A percentile compares a stretch with the other conserved stretches of the same genome.
Conservation (phyloP, 1,139 yeast species). For the Hansenula lynferdii region DNA sequence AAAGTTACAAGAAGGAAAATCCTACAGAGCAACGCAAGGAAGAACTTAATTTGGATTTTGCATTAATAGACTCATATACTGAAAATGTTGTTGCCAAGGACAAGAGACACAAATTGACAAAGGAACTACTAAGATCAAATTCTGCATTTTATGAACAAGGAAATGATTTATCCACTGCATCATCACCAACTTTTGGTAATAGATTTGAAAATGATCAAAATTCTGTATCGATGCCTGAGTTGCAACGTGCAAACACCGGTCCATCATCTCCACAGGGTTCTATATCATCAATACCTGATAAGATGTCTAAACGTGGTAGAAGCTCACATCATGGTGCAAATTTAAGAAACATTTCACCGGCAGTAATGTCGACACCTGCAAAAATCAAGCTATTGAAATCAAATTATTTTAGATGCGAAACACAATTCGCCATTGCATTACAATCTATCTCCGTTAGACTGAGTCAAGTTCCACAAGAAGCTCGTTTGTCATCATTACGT, state of each 20-base stretch:
- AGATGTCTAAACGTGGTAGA: slow-evolving; percentile 7
- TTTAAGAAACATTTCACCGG: slow-evolving; percentile 24
- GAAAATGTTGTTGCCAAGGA: slow-evolving; percentile 27
- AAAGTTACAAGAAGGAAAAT: slow-evolving; percentile 17
- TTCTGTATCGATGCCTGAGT: slow-evolving; percentile 32
- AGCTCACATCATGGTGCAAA: slow-evolving; percentile 23
- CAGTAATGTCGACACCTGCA: slow-evolving; percentile 38
- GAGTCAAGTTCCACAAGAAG: slow-evolving; percentile 88
- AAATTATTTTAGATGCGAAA: slow-evolving; percentile 82
- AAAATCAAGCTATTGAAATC: slow-evolving; percentile 59
- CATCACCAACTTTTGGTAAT: slow-evolving; percentile 21
- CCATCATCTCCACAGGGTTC: slow-evolving; percentile 23
- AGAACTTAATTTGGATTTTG: slow-evolving; percentile 31
- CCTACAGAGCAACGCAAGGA: slow-evolving; percentile 22
- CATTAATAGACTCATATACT: slow-evolving; percentile 42
- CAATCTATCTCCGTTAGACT: slow-evolving; percentile 83
- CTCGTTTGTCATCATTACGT: slow-evolving; percentile 78
- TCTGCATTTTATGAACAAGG: slow-evolving; percentile 18
- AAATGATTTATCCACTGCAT: slow-evolving; percentile 22
- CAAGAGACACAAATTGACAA: slow-evolving; percentile 17
- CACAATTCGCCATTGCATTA: slow-evolving; percentile 84
- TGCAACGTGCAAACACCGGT: slow-evolving; percentile 21
- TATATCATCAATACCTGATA: slow-evolving; percentile 13
- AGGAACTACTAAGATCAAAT: slow-evolving; percentile 14
- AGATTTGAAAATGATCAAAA: slow-evolving; percentile 16